Evolutionary conservation across 2,329 filamentous ascomycete genomes (phyloP).

Genomic region (Grosmannia penicillata): DNA sequence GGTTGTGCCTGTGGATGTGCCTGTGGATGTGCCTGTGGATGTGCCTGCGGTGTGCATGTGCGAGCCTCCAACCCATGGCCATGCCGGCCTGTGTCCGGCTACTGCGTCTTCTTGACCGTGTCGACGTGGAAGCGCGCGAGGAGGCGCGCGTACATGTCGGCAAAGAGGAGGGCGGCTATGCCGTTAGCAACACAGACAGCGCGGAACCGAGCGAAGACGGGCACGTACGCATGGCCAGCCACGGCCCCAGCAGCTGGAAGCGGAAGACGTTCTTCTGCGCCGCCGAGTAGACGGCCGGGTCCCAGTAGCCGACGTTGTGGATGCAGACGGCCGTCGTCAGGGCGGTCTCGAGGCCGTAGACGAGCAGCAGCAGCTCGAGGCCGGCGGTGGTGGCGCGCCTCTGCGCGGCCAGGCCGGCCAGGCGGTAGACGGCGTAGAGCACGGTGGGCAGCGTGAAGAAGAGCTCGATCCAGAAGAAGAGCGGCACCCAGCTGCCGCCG

Average conservation of each 20-base stretch:
- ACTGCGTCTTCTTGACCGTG: conserved; percentile 27
- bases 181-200: not conserved
- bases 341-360: conserved; percentile 34
- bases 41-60: too few relatives aligned
- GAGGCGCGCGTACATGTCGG: conserved; percentile 41
- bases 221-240: conserved; percentile 35
- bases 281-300: conserved; percentile 25
- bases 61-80: too few relatives aligned
- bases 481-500: conserved; percentile 31
- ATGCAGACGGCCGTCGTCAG: conserved; percentile 37
- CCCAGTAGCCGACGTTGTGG: conserved; percentile 34
- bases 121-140: conserved; percentile 24
- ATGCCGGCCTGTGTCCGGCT: not conserved
- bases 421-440: conserved; percentile 28
- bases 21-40: too few relatives aligned
- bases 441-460: conserved; percentile 34
- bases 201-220: not conserved
- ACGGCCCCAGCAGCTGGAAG: conserved; percentile 35
- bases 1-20: not conserved
- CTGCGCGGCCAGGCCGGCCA: conserved; percentile 14
- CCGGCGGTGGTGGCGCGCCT: conserved; percentile 18
- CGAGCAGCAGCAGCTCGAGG: conserved; percentile 34
- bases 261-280: conserved; percentile 31
- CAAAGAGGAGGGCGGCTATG: conserved; percentile 31
- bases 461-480: conserved; percentile 35